Evolutionary conservation across 2,329 filamentous ascomycete species (phyloP), one percentile per base, ranked within the genome.

Genomic region (Aspergillus luchuensis): DNA sequence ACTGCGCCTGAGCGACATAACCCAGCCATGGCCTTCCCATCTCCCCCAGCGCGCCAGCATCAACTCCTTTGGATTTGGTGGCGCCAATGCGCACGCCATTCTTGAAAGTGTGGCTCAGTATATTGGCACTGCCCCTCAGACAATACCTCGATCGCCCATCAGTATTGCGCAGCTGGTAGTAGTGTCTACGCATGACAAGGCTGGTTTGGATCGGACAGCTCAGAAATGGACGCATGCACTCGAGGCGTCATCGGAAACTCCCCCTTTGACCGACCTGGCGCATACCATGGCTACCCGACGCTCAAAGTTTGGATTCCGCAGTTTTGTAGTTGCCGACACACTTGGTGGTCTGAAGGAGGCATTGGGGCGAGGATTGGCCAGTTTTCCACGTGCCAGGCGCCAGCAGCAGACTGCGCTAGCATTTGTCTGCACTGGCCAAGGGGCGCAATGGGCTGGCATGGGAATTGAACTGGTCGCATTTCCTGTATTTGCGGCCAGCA

Each of bases 391-490:
- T 4, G 61, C 63, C n/a, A 59, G 36, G 43, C 63, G 66, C 15
- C 59, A 63, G 21, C 58, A 59, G 3, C 53, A 62, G 8, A 63
- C 60, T 4, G 56, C 51, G 11, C 15, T 70, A 23, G 70, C 61
- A 1, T 72, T 72, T 54, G 61, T 80, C 0, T 80, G 80, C 61
- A 78, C 77, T 0, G 79, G 79, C 1, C 79, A 81, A 50, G 79
- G 79, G 21, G 77, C 77, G 2, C 79, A 80, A 50, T 80, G 77
- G 75, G 54, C 63, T 0, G 71, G 72, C 5, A 81, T 81, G 78
- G 78, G 77, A 8, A 69, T 70, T 11, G 74, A 78, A 30, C 69
- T 81, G 0, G 47, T 79, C 25, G 45, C 64, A 1, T 57, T 61
- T 15, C n/a, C 59, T 1, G 52, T 48, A 5, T 71, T 70, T 49